phyloP scores from a whole-genome alignment of 768 basidiomycete species.

The Wakefieldia striispora region DNA sequence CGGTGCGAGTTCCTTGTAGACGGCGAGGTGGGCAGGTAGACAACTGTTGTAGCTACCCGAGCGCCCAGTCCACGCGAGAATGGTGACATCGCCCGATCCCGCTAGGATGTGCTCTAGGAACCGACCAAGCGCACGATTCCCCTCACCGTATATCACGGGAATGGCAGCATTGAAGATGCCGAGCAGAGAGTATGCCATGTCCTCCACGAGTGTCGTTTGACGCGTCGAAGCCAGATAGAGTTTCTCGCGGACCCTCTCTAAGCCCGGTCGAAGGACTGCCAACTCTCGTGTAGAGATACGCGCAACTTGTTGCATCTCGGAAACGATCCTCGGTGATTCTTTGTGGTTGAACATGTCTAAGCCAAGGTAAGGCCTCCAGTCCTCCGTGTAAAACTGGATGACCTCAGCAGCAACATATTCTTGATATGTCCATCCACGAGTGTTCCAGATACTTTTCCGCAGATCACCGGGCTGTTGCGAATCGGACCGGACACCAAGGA shows the following conservation, averaged over 20 bases:
- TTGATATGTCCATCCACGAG: not conserved
- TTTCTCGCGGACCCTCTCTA: not conserved
- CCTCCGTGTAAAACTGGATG: not conserved
- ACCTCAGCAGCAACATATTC: not conserved
- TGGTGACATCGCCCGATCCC: too few relatives aligned
- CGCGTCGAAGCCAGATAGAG: not conserved
- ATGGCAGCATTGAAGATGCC: too few relatives aligned
- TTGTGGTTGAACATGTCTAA: not conserved
- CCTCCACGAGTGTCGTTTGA: not conserved
- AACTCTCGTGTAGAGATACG: not conserved
- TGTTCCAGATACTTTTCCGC: not conserved
- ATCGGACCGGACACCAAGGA: not conserved
- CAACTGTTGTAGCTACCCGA: not conserved
- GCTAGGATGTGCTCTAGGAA: not conserved
- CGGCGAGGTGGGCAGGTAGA: not conserved
- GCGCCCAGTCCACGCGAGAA: not conserved
- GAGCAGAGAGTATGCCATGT: not conserved
- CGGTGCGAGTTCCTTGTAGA: not conserved
- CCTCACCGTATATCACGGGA: too few relatives aligned
- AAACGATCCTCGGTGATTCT: not conserved
- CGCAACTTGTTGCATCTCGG: not conserved
- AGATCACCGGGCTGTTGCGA: not conserved
- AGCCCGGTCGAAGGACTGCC: not conserved
- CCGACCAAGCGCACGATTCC: not conserved
- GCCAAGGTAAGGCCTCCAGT: conserved; percentile 1